Percentiles rank a stretch among this genome's conserved stretches.
Conservation (phyloP, 352 stramenopile species). For the Phytophthora lateralis region DNA sequence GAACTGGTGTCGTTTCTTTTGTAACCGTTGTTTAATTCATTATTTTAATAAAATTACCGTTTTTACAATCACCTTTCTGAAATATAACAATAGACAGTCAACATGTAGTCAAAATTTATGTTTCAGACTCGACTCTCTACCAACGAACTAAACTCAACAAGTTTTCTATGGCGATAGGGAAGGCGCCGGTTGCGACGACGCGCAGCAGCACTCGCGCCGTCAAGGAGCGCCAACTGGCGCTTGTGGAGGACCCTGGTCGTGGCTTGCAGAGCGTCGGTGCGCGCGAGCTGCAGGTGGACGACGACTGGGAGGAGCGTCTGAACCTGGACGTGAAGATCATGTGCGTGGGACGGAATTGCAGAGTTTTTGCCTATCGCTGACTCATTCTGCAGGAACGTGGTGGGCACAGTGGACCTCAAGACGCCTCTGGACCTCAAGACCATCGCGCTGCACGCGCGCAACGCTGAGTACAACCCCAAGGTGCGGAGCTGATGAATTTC, state of each 20-base stretch:
- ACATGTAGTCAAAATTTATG: too few species aligned
- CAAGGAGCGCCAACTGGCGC: conserved; percentile 74
- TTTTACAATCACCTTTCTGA: neutral
- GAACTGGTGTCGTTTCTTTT: too few species aligned
- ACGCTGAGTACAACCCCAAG: conserved; percentile 99
- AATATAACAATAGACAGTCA: too few species aligned
- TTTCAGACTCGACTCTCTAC: neutral
- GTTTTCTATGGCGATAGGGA: conserved; percentile 13
- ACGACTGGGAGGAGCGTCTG: conserved; percentile 82
- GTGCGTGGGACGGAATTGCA: conserved; percentile 32
- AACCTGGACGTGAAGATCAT: conserved; percentile 87
- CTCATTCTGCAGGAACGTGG: conserved; percentile 83
- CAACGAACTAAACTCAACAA: neutral
- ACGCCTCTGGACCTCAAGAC: conserved; percentile 96
- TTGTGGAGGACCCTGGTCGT: conserved; percentile 49
- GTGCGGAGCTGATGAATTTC: conserved; percentile 31
- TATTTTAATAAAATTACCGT: too few species aligned
- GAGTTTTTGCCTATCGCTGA: neutral
- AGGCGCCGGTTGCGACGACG: conserved; percentile 19
- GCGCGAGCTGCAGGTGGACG: conserved; percentile 73
- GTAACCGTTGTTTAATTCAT: too few species aligned
- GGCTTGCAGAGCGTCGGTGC: conserved; percentile 52
- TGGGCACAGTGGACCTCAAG: conserved; percentile 96
- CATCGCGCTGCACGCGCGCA: conserved; percentile 96
- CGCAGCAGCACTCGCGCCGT: conserved; percentile 54